Evolutionary conservation across 345 rosid species (phyloP), one percentile per base, ranked within the genome.

Genomic region (Salix udensis): DNA sequence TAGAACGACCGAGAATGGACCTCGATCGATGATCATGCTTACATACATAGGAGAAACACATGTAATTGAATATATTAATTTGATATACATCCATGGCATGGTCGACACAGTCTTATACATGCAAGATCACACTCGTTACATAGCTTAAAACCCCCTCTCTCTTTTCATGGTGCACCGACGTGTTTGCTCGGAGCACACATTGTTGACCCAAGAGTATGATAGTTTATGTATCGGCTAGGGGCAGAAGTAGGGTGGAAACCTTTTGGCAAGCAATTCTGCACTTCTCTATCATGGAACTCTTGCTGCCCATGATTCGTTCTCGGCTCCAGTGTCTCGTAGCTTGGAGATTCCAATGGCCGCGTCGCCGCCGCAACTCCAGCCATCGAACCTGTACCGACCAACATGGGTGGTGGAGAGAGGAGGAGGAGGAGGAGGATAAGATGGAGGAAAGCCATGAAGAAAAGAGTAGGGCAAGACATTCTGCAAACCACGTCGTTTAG

Each of bases 141-240:
- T 15, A 12, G 36, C 3, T 37, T 42, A 53, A 18, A 36, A 36
- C 37, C 5, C 23, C 9, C 46, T 13, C 44, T 10, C 3, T 42
- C 11, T 8, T 58, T 13, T 84, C 81, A 84, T 4, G 85, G 85
- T 24, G 71, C 65, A 46, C 55, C 23, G 19, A 37, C 65, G 31
- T 31, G 77, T 69, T 71, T 77, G 68, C 23, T 15, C 1, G 87
- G 60, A 10, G 80, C 76, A 40, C 89, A 86, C 21, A 75, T 5
- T 53, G 84, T 74, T 1, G 91, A 87, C 28, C 87, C 84, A 14
- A 68, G 80, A 28, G 89, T 82, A 6, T 81, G 71, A 30, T 79
- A 67, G 15, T 90, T 90, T 74, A 82, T 85, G 60, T 88, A 90
- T 15, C 88, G 84, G 67, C 94, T 90, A 0, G 94, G 94, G 0